phyloP scores from a whole-genome alignment of 495 filamentous ascomycete genomes.

The Trichocladium antarcticum region DNA sequence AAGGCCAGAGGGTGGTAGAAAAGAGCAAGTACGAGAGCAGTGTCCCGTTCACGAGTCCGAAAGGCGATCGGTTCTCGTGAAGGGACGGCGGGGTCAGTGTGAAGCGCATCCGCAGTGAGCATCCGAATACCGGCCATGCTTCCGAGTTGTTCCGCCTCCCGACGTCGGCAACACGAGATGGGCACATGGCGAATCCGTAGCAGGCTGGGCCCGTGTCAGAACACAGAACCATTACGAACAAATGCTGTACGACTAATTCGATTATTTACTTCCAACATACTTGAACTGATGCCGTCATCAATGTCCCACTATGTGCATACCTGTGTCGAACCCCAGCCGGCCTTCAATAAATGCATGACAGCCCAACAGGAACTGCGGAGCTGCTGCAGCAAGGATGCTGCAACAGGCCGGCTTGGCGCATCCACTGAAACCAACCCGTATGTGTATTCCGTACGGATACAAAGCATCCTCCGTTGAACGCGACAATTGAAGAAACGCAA shows the following conservation, averaged over 20 bases:
- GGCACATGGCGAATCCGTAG: too few species aligned
- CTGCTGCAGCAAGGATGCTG: background rate
- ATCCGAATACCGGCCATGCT: too few species aligned
- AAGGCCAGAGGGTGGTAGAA: constrained; percentile 55
- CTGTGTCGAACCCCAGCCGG: too few species aligned
- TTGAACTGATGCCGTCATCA: too few species aligned
- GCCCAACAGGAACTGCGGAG: background rate
- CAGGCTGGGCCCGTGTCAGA: too few species aligned
- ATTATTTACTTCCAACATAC: too few species aligned
- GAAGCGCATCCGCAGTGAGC: background rate
- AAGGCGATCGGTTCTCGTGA: constrained; percentile 71
- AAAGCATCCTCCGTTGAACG: too few species aligned
- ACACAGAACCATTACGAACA: too few species aligned
- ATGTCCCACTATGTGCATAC: too few species aligned
- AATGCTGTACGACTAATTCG: too few species aligned
- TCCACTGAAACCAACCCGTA: background rate
- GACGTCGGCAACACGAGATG: background rate
- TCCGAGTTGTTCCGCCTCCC: background rate
- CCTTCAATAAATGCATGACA: too few species aligned
- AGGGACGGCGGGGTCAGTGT: background rate
- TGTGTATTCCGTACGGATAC: too few species aligned
- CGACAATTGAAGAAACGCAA: background rate
- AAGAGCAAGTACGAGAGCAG: constrained; percentile 82
- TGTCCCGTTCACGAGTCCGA: constrained; percentile 57
- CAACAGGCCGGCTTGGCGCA: background rate